Base-by-base conservation (phyloP, 78 protist genomes). In the Chrysochromulina parva region DNA sequence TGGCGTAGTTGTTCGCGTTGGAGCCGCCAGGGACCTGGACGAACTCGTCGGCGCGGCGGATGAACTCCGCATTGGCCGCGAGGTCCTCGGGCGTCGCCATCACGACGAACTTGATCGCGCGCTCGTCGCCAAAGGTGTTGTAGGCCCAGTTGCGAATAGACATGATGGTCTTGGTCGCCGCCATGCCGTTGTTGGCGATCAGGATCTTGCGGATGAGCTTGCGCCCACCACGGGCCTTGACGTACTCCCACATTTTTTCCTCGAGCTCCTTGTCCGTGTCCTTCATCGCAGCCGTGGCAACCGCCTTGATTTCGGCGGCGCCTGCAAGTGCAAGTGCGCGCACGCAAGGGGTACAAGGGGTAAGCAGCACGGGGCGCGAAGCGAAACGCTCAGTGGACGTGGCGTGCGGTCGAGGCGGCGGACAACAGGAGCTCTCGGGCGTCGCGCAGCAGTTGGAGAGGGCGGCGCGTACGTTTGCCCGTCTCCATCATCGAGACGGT, bases 61-160 rank as follows among this genome's bases (percentile, higher is more conserved):
- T 95, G 89, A 95, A 98, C 92, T 97, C 99, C 10, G 98, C 99
- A 88, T 98, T 97, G 28, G 74, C 92, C 48, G 69, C 84, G 48
- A 96, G 58, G 88, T 98, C 99, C 62, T 98, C 99, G 1, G 99
- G 98, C 54, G 99, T 96, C 26, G 98, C 99, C 99, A 98, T 98
- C 20, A 88, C 98, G 17, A 96, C 94, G 59, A 98, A 97, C 88
- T 94, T 81, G 57, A 97, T 93, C 3, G 90, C 88, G 24, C 86
- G 28, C 88, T 95, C 98, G 89, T 97, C 91, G 10, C 98, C 98
- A 65, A 98, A 95, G 6, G 59, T 62, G 65, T 93, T 74, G 93
- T 97, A 98, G 16, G 96, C 87, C 99, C 99, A 98, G 59, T 92
- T 89, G 53, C 98, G 94, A 59, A 98, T 96, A 54, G 98, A 96